Evolutionary conservation across 1,284 basidiomycete genomes (phyloP), one percentile per base, ranked within the genome.

Genomic region (Apiotrichum akiyoshidainum): DNA sequence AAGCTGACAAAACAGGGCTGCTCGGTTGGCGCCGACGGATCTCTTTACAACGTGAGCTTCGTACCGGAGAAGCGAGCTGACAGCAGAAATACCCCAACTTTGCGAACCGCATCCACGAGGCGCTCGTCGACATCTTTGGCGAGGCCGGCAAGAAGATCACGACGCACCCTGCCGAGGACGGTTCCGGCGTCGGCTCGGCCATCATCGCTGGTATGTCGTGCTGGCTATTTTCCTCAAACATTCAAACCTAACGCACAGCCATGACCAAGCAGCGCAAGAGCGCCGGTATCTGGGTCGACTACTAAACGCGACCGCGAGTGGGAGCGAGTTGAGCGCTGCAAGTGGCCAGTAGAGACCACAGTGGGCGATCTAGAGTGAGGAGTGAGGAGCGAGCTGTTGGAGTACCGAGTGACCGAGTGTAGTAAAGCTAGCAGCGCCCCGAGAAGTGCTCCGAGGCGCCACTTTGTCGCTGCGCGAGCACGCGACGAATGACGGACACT

Each of bases 151-250:
- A 85, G 67, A 90, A 89, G 68, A 91, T 97, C 68, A 78, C 87
- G 37, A 95, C 92, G 0, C 85, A 90, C 75, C 91, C 92, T 68
- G 93, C 93, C 17, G 93, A 97, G 75, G 93, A 96, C 71, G 93
- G 93, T 54, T 92, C 89, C 63, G 93, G 93, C 67, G 92, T 96
- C 42, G 93, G 93, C n/a, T 90, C 88, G 66, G 92, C 92, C 5
- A 93, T 97, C 73, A 95, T 97, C 66, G 93, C 92, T 39, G 89
- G 90, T 89, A 61, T 65, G 86, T 80, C n/a, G n/a, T n/a, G n/a
- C n/a, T n/a, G n/a, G n/a, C n/a, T n/a, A n/a, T n/a, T n/a, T n/a
- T n/a, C n/a, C n/a, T n/a, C n/a, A n/a, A n/a, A n/a, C n/a, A n/a
- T 21, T 7, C 5, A 19, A 7, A 11, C 17, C n/a, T 19, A 5